Percentiles rank a stretch among this genome's conserved stretches.
phyloP scores from a whole-genome alignment of 192 early-diverging fungal genomes.

The Dissophora globulifera region DNA sequence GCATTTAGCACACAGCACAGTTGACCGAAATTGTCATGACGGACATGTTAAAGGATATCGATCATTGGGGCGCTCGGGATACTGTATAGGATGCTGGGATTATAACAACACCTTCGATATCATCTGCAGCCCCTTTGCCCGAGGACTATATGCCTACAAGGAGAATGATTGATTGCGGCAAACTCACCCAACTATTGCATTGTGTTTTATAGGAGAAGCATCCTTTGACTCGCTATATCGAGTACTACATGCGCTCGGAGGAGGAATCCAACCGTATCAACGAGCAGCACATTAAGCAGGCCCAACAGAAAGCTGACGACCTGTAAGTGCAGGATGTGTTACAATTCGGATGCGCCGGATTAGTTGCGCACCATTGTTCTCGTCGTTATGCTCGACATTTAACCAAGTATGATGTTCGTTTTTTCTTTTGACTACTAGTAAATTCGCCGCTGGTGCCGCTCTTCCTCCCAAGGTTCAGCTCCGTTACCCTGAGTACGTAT shows the following conservation, averaged over 20 bases:
- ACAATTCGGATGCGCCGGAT: too few species aligned
- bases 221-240: conserved; percentile 52
- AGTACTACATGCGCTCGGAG: conserved; percentile 56
- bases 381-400: too few species aligned
- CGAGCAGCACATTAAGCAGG: conserved; percentile 42
- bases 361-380: too few species aligned
- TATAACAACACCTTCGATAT: too few species aligned
- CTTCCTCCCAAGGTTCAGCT: conserved; percentile 49
- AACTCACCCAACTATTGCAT: too few species aligned
- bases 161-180: not conserved
- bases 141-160: too few species aligned
- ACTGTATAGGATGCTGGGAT: too few species aligned
- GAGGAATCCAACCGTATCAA: conserved; percentile 45
- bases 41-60: too few species aligned
- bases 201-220: conserved; percentile 55
- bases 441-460: conserved; percentile 11
- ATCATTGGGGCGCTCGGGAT: too few species aligned
- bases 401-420: not conserved
- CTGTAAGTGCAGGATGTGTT: conserved; percentile 6
- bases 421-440: conserved; percentile 9
- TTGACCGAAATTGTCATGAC: too few species aligned
- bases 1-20: too few species aligned
- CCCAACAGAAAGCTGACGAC: conserved; percentile 29
- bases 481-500: conserved; percentile 48
- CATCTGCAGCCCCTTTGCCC: too few species aligned